A percentile compares a stretch with the other conserved stretches of the same genome.
phyloP scores from a whole-genome alignment of 805 yeast species.

The Yamadazyma sp. region DNA sequence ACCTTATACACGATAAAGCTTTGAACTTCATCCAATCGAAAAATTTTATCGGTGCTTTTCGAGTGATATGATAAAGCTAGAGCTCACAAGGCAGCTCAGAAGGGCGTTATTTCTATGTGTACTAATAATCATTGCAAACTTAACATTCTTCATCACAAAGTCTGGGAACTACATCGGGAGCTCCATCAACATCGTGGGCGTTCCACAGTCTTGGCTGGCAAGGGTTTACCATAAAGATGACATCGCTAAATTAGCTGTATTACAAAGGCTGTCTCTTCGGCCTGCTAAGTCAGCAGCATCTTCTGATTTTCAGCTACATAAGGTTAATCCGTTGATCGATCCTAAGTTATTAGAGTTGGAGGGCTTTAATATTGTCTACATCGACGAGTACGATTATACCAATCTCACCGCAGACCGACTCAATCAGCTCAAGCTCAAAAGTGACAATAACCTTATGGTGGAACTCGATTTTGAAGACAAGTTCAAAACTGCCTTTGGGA shows the following conservation, averaged over 20 bases:
- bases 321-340: constrained; percentile 2
- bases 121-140: not conserved
- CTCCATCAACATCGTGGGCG: not conserved
- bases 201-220: not conserved
- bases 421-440: not conserved
- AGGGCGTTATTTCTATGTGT: not conserved
- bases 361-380: constrained; percentile 3
- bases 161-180: not conserved
- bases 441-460: constrained; percentile 6
- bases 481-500: constrained; percentile 8
- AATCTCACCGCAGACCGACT: constrained; percentile 4
- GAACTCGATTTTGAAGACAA: constrained; percentile 11
- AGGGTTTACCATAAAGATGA: constrained; percentile 14
- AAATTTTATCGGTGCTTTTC: no score
- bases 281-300: not conserved
- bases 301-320: not conserved
- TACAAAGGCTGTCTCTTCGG: constrained; percentile 1
- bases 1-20: no score
- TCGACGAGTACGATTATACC: constrained; percentile 14
- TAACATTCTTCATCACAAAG: not conserved
- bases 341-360: constrained; percentile 7
- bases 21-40: no score
- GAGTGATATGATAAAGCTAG: constrained; percentile 1
- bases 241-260: constrained; percentile 9
- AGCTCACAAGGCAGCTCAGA: not conserved